Evolutionary conservation across 2,329 filamentous ascomycete species (phyloP).

Genomic region (Fusarium foetens): DNA sequence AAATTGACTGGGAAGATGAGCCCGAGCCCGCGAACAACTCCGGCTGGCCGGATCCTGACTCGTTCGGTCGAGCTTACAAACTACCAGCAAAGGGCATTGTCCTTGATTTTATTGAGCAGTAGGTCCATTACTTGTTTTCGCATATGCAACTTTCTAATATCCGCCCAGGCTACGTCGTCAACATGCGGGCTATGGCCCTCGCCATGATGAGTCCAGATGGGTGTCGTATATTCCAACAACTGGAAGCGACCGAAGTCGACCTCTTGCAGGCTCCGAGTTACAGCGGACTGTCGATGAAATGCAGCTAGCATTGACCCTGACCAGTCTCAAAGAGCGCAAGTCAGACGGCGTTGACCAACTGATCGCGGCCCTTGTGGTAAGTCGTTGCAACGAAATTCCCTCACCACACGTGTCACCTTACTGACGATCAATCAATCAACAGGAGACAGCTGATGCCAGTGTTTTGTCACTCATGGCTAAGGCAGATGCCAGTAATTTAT

Average conservation of each 20-base stretch:
- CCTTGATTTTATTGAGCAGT: constrained; percentile 77
- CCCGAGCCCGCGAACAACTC: constrained; percentile 65
- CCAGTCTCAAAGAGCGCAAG: constrained; percentile 63
- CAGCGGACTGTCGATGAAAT: constrained; percentile 67
- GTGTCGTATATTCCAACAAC: constrained; percentile 44
- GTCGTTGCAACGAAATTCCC: constrained; percentile 46
- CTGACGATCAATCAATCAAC: constrained; percentile 17
- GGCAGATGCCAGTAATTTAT: constrained; percentile 57
- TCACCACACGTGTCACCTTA: constrained; percentile 12
- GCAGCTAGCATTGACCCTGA: constrained; percentile 73
- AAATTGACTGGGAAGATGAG: constrained; percentile 70
- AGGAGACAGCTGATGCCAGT: constrained; percentile 58
- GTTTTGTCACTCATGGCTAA: constrained; percentile 62
- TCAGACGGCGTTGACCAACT: constrained; percentile 64
- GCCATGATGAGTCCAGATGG: constrained; percentile 46
- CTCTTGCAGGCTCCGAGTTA: constrained; percentile 50
- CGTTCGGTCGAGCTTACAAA: constrained; percentile 73
- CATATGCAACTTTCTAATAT: constrained; percentile 22
- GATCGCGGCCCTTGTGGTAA: constrained; percentile 70
- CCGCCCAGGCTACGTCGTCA: constrained; percentile 50
- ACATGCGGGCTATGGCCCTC: constrained; percentile 52
- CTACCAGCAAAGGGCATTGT: constrained; percentile 73
- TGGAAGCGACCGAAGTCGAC: constrained; percentile 30
- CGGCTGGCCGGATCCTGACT: constrained; percentile 67
- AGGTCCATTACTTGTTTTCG: constrained; percentile 45